Conservation (phyloP, 768 basidiomycete species). For the Coprinopsis sp. region DNA sequence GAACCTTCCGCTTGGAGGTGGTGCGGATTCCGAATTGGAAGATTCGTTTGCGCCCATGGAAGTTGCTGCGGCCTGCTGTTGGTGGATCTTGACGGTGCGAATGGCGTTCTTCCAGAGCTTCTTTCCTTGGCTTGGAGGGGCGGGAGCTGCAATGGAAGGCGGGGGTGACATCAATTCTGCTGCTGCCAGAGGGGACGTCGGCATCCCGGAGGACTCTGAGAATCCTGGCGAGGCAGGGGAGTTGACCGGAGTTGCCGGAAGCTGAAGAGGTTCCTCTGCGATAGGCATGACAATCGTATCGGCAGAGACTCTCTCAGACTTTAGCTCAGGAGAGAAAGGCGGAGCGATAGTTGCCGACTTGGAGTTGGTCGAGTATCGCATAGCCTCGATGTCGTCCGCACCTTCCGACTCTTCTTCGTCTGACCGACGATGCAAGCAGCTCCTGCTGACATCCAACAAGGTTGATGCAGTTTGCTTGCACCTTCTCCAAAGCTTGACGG, state of each 20-base stretch:
- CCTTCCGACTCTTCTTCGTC: constrained; percentile 6
- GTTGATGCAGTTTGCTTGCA: background rate
- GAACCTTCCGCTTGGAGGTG: constrained; percentile 1
- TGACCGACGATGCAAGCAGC: background rate
- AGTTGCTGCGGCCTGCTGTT: constrained; percentile 12
- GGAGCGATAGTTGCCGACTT: background rate
- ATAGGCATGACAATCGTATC: background rate
- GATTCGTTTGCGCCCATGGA: background rate
- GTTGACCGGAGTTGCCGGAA: constrained; percentile 14
- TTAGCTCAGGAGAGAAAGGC: background rate
- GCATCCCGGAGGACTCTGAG: background rate
- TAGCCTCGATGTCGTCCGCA: constrained; percentile 25
- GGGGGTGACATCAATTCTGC: background rate
- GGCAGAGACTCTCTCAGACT: background rate
- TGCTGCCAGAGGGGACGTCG: background rate
- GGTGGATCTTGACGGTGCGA: constrained; percentile 39
- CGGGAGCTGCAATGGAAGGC: background rate
- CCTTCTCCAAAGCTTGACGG: constrained; percentile 6
- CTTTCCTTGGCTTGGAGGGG: constrained; percentile 28
- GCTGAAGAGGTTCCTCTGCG: background rate
- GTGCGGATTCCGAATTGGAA: constrained; percentile 1
- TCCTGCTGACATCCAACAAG: background rate
- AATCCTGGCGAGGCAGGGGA: constrained; percentile 12
- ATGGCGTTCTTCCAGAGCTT: constrained; percentile 42
- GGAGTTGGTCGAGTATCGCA: constrained; percentile 18